phyloP scores from a whole-genome alignment of 148 eudicot genomes.

The Rhododendron vialii region DNA sequence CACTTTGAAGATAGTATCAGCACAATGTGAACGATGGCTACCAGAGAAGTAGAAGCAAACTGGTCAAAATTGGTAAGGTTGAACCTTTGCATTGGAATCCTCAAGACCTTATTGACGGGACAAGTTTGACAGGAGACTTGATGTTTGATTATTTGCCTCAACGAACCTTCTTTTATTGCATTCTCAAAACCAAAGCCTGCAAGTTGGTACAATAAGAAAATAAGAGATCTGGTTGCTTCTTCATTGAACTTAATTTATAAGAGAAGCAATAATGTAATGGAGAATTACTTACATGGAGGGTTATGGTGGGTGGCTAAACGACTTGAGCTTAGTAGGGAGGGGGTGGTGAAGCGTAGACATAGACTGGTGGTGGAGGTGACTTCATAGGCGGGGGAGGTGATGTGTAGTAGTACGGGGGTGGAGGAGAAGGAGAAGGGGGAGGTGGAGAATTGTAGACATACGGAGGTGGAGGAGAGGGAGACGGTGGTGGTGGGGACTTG shows the following conservation, averaged over 20 bases:
- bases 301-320: not conserved
- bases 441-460: slow-evolving; percentile 25
- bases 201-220: not conserved
- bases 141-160: not conserved
- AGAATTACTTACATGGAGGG: slow-evolving; percentile 20
- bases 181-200: slow-evolving; percentile 17
- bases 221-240: not conserved
- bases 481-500: not conserved
- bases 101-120: not conserved
- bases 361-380: slow-evolving; percentile 36
- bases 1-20: slow-evolving; percentile 5
- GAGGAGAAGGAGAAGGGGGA: slow-evolving; percentile 26
- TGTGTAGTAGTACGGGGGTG: slow-evolving; percentile 25
- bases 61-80: slow-evolving; percentile 9
- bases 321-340: slow-evolving; percentile 37
- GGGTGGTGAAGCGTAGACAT: slow-evolving; percentile 41
- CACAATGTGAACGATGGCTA: slow-evolving; percentile 8
- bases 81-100: not conserved
- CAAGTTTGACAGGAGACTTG: not conserved
- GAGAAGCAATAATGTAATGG: not conserved
- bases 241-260: no score
- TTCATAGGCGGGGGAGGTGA: slow-evolving; percentile 39
- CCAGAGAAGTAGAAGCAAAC: slow-evolving; percentile 23
- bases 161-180: slow-evolving; percentile 13
- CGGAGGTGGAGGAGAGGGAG: slow-evolving; percentile 27